phyloP scores from a whole-genome alignment of 2,329 filamentous ascomycete species.

The Aspergillus sp. region DNA sequence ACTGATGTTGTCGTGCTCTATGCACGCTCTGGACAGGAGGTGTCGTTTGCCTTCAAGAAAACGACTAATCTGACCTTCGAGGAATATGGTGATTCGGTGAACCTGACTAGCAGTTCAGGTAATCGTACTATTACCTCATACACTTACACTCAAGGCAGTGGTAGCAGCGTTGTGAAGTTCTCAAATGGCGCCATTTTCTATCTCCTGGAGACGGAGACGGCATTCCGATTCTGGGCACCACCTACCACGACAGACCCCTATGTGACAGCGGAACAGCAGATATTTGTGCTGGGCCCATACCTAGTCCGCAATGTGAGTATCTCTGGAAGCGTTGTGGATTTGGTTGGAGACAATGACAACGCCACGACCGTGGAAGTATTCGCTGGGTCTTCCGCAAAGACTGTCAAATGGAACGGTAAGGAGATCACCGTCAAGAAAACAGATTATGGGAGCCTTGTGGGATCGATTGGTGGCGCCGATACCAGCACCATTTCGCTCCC shows the following conservation, averaged over 20 bases:
- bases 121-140: conserved; percentile 39
- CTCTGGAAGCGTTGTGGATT: conserved; percentile 34
- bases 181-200: conserved; percentile 54
- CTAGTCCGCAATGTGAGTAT: conserved; percentile 47
- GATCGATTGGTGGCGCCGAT: conserved; percentile 43
- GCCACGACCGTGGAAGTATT: conserved; percentile 37
- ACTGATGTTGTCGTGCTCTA: conserved; percentile 53
- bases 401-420: conserved; percentile 52
- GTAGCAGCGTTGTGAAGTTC: conserved; percentile 52
- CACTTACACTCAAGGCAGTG: conserved; percentile 52
- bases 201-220: conserved; percentile 55
- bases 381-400: conserved; percentile 32
- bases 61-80: conserved; percentile 40
- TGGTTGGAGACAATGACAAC: conserved; percentile 47
- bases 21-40: conserved; percentile 51
- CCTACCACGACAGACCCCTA: conserved; percentile 50
- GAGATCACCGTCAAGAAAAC: conserved; percentile 41
- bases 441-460: conserved; percentile 50
- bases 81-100: conserved; percentile 46
- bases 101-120: conserved; percentile 19
- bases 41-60: conserved; percentile 54
- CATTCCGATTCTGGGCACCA: conserved; percentile 60
- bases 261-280: conserved; percentile 50
- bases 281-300: conserved; percentile 50
- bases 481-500: conserved; percentile 48